Evolutionary conservation across 1,284 basidiomycete species (phyloP), one percentile per base, ranked within the genome.

Genomic region (Nidula niveotomentosa): DNA sequence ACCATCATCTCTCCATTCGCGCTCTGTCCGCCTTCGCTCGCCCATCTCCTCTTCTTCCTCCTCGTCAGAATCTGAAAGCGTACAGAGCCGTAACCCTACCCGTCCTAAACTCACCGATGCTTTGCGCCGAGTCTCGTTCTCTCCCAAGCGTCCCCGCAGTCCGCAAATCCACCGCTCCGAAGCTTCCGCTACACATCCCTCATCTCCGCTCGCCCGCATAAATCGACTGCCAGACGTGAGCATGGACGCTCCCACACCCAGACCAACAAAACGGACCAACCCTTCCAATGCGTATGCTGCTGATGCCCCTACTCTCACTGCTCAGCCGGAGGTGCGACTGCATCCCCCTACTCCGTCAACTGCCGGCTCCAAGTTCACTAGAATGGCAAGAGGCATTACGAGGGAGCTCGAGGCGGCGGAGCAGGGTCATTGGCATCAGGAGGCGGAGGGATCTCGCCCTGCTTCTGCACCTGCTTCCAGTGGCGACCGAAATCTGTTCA

Each of bases 81-180:
- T 69, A 51, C 56, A 61, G 47, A 53, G 36, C 12, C 56, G 64
- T 36, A 55, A 53, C 15, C 52, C 55, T 35, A 48, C 77, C 8
- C 78, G 85, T 46, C 84, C 85, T 6, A 86, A 81, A 62, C 75
- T 91, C 30, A 76, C 85, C 1, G 88, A 90, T 60, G 80, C 86
- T 3, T 76, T 91, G 8, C 77, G 81, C 18, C 80, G 80, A 33
- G 78, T 85, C 37, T 78, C 83, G 0, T 87, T 89, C 66, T 90
- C 88, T 10, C 88, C 87, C 3, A 85, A 85, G 63, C 80, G 88
- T 9, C 89, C 87, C 0, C 80, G 85, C 10, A 81, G 70, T 54
- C 73, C 75, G 3, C 81, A 76, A 36, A 60, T 64, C n/a, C 52
- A 54, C 50, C 56, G 57, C 48, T 45, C 61, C 53, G 57, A 62